Base-by-base conservation (phyloP, 331 rosid species). In the Rosa hybrid region DNA sequence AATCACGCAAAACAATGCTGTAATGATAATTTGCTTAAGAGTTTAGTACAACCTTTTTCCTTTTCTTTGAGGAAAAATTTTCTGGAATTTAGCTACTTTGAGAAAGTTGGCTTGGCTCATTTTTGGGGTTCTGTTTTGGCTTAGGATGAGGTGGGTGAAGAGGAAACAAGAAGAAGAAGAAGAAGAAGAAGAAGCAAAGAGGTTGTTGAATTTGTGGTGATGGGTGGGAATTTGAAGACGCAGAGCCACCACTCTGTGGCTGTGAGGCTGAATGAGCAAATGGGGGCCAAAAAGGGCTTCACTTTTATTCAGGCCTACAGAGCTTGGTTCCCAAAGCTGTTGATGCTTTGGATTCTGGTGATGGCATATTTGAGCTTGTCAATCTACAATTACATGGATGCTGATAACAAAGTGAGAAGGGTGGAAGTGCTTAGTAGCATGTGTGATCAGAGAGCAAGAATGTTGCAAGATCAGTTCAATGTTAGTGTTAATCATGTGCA, bases 401-500 rank as follows among this genome's bases (percentile, higher is more conserved):
- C 88, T 82, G 95, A 87, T 42, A 86, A 84, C 80, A 93, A 88
- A 75, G 97, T 90, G 34, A 88, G 98, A 76, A 87, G 99, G 84
- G 90, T 79, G 48, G 98, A 93, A 86, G 87, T 86, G 8, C 87
- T 96, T 74, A 89, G 86, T 30, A 96, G 98, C 81, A 92, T 93
- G 87, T 96, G 99, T 87, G 99, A 96, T 78, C 92, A 93, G 87
- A 90, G 99, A 54, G 98, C 99, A 30, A 90, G 97, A 84, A 96
- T 96, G 99, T 80, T 96, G 84, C 99, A 96, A 83, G 99, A 96
- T 87, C 99, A 93, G 80, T 96, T 96, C 83, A 90, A 84, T 86
- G 99, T 96, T 50, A 96, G 99, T 67, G 97, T 96, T 72, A 96
- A 96, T 79, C 99, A 96, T 85, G 98, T 96, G 30, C 97, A 96